Evolutionary conservation across 495 filamentous ascomycete genomes (phyloP), one percentile per base, ranked within the genome.

Genomic region (Penicillium angulare): DNA sequence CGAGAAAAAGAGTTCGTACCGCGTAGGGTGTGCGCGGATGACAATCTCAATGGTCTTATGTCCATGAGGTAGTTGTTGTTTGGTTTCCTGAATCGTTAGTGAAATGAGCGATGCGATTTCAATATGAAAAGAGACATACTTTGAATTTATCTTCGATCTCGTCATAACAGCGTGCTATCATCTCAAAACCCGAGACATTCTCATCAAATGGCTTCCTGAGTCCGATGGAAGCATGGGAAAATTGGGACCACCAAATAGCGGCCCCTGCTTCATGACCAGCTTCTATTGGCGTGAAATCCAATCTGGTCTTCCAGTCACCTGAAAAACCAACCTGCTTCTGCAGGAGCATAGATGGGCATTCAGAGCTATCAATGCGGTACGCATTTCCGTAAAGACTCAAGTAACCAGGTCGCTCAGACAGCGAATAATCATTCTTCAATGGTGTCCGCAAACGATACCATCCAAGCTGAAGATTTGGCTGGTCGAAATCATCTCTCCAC

Each of bases 201-300:
- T 35, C 31, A 23, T 47, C 44, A 32, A 32, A 47, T n/a, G 44
- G 44, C 15, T 35, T 47, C 5, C 44, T 32, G 2, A 47, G 3
- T 35, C 44, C 44, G 24, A 47, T 47, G n/a, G 44, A 47, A 47
- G 44, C 44, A 36, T 47, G 24, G 0, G 44, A 29, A 24, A 35
- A 47, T 6, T 47, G 44, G 2, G 44, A 47, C 44, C 44, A 47
- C 44, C 44, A 47, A 18, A 47, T 47, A 3, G 44, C 44, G 6
- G 44, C 23, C 24, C 44, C 44, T 5, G 44, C 44, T n/a, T 47
- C 44, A n/a, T 47, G 31, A 2, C 44, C 44, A 22, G 18, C 44
- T 5, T 47, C 31, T 15, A 32, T 47, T n/a, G 44, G 44, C 12
- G 16, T 8, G 15, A 47, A 47, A 3, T 32, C 17, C 31, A 47